Evolutionary conservation across 257 asterid genomes (phyloP).

Genomic region (Echites panduratus): DNA sequence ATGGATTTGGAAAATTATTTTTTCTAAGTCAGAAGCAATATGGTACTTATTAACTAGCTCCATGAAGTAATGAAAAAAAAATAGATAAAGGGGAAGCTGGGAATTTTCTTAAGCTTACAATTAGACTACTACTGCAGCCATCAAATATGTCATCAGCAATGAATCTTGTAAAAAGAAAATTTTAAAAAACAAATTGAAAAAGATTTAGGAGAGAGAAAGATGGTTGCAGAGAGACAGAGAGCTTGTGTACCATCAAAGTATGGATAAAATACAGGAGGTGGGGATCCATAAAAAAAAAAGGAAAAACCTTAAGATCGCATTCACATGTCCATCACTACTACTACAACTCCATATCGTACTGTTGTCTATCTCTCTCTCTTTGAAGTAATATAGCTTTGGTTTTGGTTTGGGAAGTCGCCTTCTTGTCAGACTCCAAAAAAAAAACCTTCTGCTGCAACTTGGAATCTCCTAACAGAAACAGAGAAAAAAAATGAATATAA

Average conservation of each 20-base stretch:
- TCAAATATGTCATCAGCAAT: background rate
- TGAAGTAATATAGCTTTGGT: conserved; percentile 8
- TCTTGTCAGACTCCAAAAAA: conserved; percentile 41
- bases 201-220: conserved; percentile 10
- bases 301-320: conserved; percentile 12
- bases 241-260: conserved; percentile 26
- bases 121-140: too few relatives aligned
- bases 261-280: conserved; percentile 21
- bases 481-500: conserved; percentile 22
- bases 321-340: conserved; percentile 25
- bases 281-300: conserved; percentile 12
- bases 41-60: background rate
- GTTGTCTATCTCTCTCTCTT: conserved; percentile 11
- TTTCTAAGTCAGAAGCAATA: background rate
- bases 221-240: conserved; percentile 16
- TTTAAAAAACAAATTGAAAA: conserved; percentile 6
- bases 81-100: too few relatives aligned
- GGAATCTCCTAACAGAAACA: conserved; percentile 20
- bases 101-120: too few relatives aligned
- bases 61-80: background rate
- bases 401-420: conserved; percentile 28
- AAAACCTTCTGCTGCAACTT: conserved; percentile 21
- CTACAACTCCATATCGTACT: conserved; percentile 16
- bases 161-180: background rate
- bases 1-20: background rate